Base-by-base conservation (phyloP, 306 rosid species). In the Adenanthera pavonina region DNA sequence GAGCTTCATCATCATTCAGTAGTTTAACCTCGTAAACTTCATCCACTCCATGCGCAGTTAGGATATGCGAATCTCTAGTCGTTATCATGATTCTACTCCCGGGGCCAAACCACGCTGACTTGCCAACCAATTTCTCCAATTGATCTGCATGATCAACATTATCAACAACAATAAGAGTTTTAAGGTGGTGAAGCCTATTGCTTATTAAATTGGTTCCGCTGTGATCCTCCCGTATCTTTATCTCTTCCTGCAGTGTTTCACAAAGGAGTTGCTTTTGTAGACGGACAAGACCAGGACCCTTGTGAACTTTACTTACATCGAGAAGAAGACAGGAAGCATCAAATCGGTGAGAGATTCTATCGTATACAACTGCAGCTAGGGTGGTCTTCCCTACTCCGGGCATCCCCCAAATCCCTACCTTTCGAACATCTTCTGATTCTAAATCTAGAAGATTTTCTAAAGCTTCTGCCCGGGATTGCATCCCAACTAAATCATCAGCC, bases 331-430 rank as follows among this genome's bases (percentile, higher is more conserved):
- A 72, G 8, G 7, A 3, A 36, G 30, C 40, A 36, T 13, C 47
- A 62, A 61, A 80, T 6, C 33, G 17, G 73, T 68, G 36, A 14
- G 17, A 40, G 57, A 52, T 68, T 46, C 47, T 68, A 3, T 67
- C 67, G n/a, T 62, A 72, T 8, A 80, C 36, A 15, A 38, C 25
- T 1, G 15, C 14, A 49, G 57, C 59, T 62, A 80, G 16, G 17
- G 86, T 82, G 0, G 79, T 59, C 46, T 85, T 85, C 20, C 84
- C 86, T 60, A 82, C 54, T 15, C 86, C 84, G 11, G 83, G 76
- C 84, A 85, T 82, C 0, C 84, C 84, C 56, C 65, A 16, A 46
- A 85, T 69, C 5, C 85, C 85, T 6, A 70, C 75, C 38, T 17
- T 56, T 15, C 79, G 44, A 61, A 85, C 10, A 61, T 78, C 67